These are phyloP conservation scores for Emericellopsis cladophorae DNA, from an alignment of 2,329 filamentous ascomycete species.

Conservation along the genomic window DNA sequence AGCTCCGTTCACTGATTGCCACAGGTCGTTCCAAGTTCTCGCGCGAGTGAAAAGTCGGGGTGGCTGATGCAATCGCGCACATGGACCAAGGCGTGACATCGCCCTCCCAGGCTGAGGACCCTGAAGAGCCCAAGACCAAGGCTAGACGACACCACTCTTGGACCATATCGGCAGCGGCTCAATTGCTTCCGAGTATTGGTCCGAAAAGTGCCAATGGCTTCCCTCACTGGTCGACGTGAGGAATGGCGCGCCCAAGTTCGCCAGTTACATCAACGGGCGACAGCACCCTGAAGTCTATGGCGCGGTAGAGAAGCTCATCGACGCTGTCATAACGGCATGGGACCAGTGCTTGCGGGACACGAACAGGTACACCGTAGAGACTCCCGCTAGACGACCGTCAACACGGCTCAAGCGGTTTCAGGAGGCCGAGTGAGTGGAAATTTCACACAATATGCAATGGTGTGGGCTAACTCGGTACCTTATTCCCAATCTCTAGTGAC, in stretches of 20 bases:
- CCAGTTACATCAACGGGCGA: conserved; percentile 27
- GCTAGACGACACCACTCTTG: too few relatives aligned
- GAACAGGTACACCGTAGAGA: not conserved
- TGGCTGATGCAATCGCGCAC: not conserved
- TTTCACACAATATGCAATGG: too few relatives aligned
- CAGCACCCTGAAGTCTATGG: conserved; percentile 17
- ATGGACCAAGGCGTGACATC: too few relatives aligned
- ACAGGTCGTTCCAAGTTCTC: not conserved
- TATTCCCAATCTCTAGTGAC: not conserved
- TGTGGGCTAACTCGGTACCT: too few relatives aligned
- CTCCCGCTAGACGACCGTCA: not conserved
- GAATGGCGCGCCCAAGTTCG: conserved; percentile 15
- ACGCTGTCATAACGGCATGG: conserved; percentile 23
- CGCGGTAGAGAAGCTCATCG: conserved; percentile 17
- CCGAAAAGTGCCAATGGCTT: conserved; percentile 2
- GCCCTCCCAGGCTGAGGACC: too few relatives aligned
- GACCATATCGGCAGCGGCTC: not conserved
- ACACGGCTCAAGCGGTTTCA: not conserved
- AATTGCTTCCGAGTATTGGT: not conserved
- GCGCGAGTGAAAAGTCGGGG: not conserved
- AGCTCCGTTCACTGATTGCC: not conserved
- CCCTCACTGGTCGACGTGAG: conserved; percentile 21
- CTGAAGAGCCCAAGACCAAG: not conserved
- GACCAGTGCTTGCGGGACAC: conserved; percentile 6
- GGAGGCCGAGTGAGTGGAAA: not conserved